Base-by-base conservation (phyloP, 2,329 filamentous ascomycete genomes). In the Myriosclerotinia duriaeana region DNA sequence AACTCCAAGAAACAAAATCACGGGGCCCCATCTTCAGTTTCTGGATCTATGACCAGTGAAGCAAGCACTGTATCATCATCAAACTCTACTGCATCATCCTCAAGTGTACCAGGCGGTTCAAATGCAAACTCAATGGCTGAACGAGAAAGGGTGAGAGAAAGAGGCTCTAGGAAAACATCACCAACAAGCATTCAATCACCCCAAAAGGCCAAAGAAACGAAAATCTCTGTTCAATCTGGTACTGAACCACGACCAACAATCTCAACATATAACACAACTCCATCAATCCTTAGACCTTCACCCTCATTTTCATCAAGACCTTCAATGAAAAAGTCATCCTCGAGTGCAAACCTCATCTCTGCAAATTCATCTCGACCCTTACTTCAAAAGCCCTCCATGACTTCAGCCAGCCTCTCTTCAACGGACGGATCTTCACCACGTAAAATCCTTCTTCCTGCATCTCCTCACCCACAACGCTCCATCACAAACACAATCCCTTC, bases 81-180 rank as follows among this genome's bases (percentile, higher is more conserved):
- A 72, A 67, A 17, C 63, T 71, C 30, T 65, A 68, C 4, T 70
- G 64, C 55, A 48, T 67, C 20, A 54, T 62, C 26, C 40, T 61
- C 52, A 61, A 64, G 62, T 30, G 15, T 26, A n/a, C 52, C 52
- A 7, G 26, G 40, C 26, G 40, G 40, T 26, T 2, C 9, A 52
- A n/a, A 26, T 22, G 15, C 30, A 26, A 56, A n/a, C 12, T 11
- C 20, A 12, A 38, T 64, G n/a, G 30, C 53, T 2, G 42, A 56
- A 9, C 26, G 40, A 4, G 53, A 64, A 36, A 56, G 30, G 26
- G 14, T 34, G n/a, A 58, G 42, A 50, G 62, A 50, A n/a, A 46
- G 30, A 17, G 42, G 20, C 5, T 17, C 30, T 7, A 58, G 42
- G 17, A 50, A 64, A 40, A 20, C 30, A 30, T 40, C 62, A 5